A percentile compares a stretch with the other conserved stretches of the same genome.
phyloP scores from a whole-genome alignment of 139 green algal genomes.

The Chlorella sorokiniana region DNA sequence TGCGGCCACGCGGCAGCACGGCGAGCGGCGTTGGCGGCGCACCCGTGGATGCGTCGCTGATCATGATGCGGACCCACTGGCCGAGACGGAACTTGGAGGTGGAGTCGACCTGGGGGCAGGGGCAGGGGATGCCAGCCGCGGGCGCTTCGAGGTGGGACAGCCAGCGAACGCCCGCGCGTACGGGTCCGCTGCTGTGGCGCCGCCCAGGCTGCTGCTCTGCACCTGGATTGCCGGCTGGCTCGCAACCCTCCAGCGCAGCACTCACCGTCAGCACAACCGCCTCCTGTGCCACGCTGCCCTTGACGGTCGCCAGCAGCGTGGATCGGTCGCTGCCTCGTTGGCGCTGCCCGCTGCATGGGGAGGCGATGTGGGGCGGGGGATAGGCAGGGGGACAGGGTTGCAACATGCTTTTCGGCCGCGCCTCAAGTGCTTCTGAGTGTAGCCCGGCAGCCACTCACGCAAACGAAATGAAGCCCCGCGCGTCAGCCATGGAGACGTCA shows the following conservation, averaged over 20 bases:
- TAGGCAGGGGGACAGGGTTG: too few species aligned
- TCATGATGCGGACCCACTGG: background rate
- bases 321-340: background rate
- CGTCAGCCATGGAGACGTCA: background rate
- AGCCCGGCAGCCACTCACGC: background rate
- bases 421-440: background rate
- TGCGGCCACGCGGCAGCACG: background rate
- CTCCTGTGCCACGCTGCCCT: background rate
- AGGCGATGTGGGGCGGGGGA: background rate
- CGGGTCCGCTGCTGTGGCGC: background rate
- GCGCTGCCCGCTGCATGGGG: background rate
- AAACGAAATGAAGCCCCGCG: background rate
- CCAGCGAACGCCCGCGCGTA: background rate
- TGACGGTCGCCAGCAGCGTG: background rate
- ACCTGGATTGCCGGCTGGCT: background rate
- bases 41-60: constrained; percentile 6
- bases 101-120: background rate
- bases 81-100: background rate
- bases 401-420: background rate
- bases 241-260: background rate
- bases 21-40: too few species aligned
- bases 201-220: background rate
- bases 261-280: background rate
- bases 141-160: too few species aligned
- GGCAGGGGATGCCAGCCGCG: too few species aligned